Evolutionary conservation across 2,329 filamentous ascomycete species (phyloP).

Genomic region (Pseudocercospora ulei): DNA sequence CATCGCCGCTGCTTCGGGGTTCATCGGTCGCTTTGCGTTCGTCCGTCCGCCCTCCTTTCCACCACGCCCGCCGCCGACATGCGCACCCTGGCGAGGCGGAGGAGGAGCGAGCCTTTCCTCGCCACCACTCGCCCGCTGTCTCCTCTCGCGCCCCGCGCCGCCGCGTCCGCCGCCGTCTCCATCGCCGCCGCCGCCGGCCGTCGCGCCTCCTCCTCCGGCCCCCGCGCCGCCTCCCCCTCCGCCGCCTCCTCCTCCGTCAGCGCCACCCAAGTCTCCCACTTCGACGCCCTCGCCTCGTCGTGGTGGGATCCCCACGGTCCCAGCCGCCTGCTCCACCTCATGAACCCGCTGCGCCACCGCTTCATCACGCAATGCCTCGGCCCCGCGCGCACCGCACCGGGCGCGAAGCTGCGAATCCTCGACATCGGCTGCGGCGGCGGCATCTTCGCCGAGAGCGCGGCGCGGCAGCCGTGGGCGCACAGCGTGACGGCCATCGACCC

Average conservation of each 20-base stretch:
- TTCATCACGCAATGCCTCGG: conserved; percentile 65
- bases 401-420: conserved; percentile 56
- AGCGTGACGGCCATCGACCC: conserved; percentile 71
- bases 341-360: conserved; percentile 93
- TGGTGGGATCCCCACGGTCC: conserved; percentile 98
- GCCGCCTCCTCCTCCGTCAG: conserved; percentile 57
- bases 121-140: no score
- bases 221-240: no score
- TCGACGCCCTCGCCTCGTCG: conserved; percentile 79
- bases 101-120: no score
- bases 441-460: conserved; percentile 85
- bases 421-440: conserved; percentile 94
- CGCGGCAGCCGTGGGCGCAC: conserved; percentile 53
- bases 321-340: conserved; percentile 84
- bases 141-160: no score
- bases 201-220: no score
- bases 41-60: no score
- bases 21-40: no score
- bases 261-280: conserved; percentile 81
- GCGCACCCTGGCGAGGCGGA: no score
- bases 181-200: no score
- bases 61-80: no score
- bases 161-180: no score
- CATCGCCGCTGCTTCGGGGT: no score
- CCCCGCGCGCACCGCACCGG: conserved; percentile 30